Evolutionary conservation across 495 filamentous ascomycete species (phyloP), one percentile per base, ranked within the genome.

Genomic region (Penicillium verhagenii): DNA sequence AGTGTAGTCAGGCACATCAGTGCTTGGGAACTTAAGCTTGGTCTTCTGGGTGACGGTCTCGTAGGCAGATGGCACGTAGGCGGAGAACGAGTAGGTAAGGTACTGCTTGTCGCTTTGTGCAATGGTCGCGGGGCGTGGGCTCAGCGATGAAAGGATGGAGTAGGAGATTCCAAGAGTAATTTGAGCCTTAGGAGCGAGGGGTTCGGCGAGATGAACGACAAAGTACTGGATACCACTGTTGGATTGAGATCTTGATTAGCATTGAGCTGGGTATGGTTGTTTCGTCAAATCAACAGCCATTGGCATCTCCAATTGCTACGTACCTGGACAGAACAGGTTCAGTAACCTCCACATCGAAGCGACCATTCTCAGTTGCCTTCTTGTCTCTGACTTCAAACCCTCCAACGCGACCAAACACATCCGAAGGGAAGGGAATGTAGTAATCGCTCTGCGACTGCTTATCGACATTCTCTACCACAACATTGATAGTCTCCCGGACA

Each of bases 1-100:
- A 35, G 91, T 96, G 71, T 88, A 95, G 66, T 96, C 91, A 38
- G 91, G 87, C 38, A 96, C 79, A 60, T 89, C 86, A 54, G 76
- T 72, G 52, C 81, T 84, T 46, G 90, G 86, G 66, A 96, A 84
- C 76, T 96, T 96, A 68, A 98, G 73, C 74, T 96, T 96, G 35
- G 94, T 97, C 82, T 96, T 97, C 67, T 98, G 94, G 70, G 95
- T 96, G 59, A 79, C 69, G 19, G 92, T 96, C 6, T 79, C 67
- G 72, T 98, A 98, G 45, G 86, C 87, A 11, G 91, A 91, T 29
- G 82, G 85, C 28, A 75, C 79, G 68, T 94, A 96, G 55, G 90
- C 89, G 43, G 86, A 90, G 80, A 94, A 91, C 13, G 81, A 78
- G 76, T 92, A 90, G 37, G 79, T 72, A n/a, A 98, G 80, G 74